Percentiles rank a stretch among this genome's conserved stretches.
These are phyloP conservation scores for Solanum pinnatisectum DNA, from an alignment of 257 asterid genomes.

Conservation along the genomic window DNA sequence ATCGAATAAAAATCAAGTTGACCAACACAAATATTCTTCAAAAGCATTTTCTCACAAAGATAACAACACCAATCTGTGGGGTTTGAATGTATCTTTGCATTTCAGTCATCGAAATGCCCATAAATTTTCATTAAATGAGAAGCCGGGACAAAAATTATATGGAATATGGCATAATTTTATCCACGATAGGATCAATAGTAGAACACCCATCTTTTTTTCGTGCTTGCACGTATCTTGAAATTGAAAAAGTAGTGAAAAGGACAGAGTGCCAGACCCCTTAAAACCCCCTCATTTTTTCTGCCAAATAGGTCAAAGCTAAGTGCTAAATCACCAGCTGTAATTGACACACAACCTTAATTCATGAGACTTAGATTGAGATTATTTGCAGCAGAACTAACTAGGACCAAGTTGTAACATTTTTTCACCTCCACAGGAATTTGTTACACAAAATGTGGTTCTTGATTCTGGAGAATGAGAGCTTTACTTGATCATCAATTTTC, in stretches of 20 bases:
- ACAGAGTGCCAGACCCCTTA: background rate
- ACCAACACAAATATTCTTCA: background rate
- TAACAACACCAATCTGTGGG: background rate
- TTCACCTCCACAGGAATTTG: background rate
- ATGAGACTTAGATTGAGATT: background rate
- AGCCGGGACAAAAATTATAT: background rate
- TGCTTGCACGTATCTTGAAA: background rate
- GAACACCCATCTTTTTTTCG: background rate
- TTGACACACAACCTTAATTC: background rate
- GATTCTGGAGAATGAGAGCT: background rate
- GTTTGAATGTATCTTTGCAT: background rate
- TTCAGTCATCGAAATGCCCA: background rate
- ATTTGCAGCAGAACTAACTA: background rate
- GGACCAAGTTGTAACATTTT: background rate
- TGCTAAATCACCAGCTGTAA: background rate
- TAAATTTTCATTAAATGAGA: too few relatives aligned
- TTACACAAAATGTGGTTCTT: background rate
- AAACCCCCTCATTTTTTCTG: background rate
- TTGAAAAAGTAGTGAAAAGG: background rate
- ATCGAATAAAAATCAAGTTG: background rate
- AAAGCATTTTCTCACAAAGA: background rate
- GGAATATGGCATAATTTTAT: background rate
- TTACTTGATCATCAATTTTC: background rate
- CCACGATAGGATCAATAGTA: background rate
- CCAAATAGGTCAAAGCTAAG: background rate